phyloP scores from a whole-genome alignment of 2,329 filamentous ascomycete species.

The Paecilomyces niveus region DNA sequence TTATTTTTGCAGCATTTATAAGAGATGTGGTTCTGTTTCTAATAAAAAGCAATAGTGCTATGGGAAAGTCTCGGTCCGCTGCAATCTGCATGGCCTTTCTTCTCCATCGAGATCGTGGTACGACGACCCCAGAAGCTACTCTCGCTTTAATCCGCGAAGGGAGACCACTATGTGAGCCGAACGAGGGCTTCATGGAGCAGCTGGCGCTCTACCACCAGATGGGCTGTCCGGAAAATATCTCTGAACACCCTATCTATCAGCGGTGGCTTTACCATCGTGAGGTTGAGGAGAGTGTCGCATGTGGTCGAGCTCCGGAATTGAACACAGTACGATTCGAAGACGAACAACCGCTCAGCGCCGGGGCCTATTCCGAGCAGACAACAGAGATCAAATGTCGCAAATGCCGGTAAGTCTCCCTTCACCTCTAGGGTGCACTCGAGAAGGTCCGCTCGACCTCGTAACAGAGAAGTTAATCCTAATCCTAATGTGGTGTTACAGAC shows the following conservation, averaged over 20 bases:
- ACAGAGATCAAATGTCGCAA: slow-evolving; percentile 80
- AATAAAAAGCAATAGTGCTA: slow-evolving; percentile 55
- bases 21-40: slow-evolving; percentile 1
- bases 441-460: not conserved
- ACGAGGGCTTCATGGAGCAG: slow-evolving; percentile 85
- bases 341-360: slow-evolving; percentile 33
- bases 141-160: slow-evolving; percentile 62
- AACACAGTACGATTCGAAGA: slow-evolving; percentile 68
- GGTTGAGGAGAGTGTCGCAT: slow-evolving; percentile 60
- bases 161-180: slow-evolving; percentile 77
- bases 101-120: slow-evolving; percentile 54
- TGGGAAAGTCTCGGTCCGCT: slow-evolving; percentile 91
- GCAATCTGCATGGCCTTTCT: slow-evolving; percentile 79
- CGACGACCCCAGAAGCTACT: slow-evolving; percentile 55
- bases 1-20: not conserved
- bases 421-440: not conserved
- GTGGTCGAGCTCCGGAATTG: slow-evolving; percentile 69
- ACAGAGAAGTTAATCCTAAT: not conserved
- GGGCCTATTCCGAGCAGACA: slow-evolving; percentile 14
- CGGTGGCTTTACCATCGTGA: slow-evolving; percentile 64
- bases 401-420: slow-evolving; percentile 58
- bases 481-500: slow-evolving; percentile 31
- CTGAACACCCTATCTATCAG: slow-evolving; percentile 69
- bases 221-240: slow-evolving; percentile 65
- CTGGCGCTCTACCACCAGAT: slow-evolving; percentile 81